These are phyloP conservation scores for Westerdykella aurantiaca DNA, from an alignment of 2,329 filamentous ascomycete species.

Conservation along the genomic window DNA sequence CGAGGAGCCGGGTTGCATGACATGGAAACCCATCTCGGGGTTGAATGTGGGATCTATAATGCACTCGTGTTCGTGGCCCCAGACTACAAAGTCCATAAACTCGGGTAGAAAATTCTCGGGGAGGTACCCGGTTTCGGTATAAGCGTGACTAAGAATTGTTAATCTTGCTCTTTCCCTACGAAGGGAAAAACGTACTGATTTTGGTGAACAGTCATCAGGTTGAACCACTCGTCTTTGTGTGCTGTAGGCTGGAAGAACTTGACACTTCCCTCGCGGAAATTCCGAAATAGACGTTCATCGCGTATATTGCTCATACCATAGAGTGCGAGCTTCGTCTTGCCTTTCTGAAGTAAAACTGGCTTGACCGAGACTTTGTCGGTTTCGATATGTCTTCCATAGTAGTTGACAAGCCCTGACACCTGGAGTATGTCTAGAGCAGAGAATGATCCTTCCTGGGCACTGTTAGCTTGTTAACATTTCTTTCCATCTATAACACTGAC, in stretches of 20 bases:
- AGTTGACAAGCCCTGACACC: constrained; percentile 87
- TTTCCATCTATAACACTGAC: constrained; percentile 16
- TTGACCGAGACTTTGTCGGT: constrained; percentile 91
- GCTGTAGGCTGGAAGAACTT: constrained; percentile 82
- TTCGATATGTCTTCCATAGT: constrained; percentile 87
- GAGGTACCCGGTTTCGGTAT: constrained; percentile 88
- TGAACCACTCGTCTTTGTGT: constrained; percentile 89
- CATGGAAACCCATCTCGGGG: constrained; percentile 81
- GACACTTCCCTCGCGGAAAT: constrained; percentile 87
- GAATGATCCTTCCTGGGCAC: constrained; percentile 65
- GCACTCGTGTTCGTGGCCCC: constrained; percentile 98
- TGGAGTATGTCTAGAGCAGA: constrained; percentile 89
- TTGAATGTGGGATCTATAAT: constrained; percentile 79
- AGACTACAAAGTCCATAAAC: constrained; percentile 86
- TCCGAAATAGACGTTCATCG: constrained; percentile 89
- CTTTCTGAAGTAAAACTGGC: constrained; percentile 88
- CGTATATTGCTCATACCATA: constrained; percentile 95
- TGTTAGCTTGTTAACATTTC: constrained; percentile 7
- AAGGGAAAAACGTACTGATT: constrained; percentile 56
- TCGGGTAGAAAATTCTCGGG: constrained; percentile 89
- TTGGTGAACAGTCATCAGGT: constrained; percentile 89
- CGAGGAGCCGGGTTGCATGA: constrained; percentile 96
- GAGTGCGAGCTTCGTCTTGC: constrained; percentile 81
- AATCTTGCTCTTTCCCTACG: background rate
- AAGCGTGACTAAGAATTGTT: constrained; percentile 53